phyloP scores from a whole-genome alignment of 2,329 filamentous ascomycete species.

The Metarhizium sp. region DNA sequence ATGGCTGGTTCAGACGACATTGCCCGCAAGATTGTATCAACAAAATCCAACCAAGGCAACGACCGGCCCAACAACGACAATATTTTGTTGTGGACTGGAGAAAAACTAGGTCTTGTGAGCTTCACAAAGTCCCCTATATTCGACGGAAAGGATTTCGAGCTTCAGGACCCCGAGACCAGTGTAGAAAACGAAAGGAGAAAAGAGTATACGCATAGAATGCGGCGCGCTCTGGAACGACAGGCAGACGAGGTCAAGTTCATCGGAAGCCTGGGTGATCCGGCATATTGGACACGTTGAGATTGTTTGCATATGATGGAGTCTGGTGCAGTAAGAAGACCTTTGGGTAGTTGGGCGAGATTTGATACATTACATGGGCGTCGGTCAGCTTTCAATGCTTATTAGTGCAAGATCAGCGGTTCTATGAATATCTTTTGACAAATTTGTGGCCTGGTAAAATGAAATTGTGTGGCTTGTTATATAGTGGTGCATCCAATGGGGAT shows the following conservation, averaged over 20 bases:
- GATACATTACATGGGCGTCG: not conserved
- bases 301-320: not conserved
- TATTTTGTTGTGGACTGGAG: conserved; percentile 80
- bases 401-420: not conserved
- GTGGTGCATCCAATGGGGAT: no score
- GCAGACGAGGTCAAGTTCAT: conserved; percentile 73
- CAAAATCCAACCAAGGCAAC: conserved; percentile 27
- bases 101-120: conserved; percentile 64
- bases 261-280: conserved; percentile 42
- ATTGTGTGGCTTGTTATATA: no score
- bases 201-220: conserved; percentile 62
- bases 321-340: not conserved
- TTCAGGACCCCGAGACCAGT: conserved; percentile 33
- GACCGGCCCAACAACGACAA: conserved; percentile 48
- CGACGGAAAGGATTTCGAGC: conserved; percentile 40
- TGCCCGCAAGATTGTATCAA: conserved; percentile 69
- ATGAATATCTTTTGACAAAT: not conserved
- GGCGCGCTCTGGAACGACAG: conserved; percentile 63
- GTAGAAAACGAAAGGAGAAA: conserved; percentile 44
- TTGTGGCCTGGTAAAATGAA: not conserved
- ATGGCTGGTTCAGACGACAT: conserved; percentile 57
- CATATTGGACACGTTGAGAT: not conserved
- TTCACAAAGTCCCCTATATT: conserved; percentile 48
- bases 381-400: not conserved
- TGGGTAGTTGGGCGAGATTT: not conserved